Base-by-base conservation (phyloP, 1,139 yeast species). In the Magnusiomyces suaveolens region DNA sequence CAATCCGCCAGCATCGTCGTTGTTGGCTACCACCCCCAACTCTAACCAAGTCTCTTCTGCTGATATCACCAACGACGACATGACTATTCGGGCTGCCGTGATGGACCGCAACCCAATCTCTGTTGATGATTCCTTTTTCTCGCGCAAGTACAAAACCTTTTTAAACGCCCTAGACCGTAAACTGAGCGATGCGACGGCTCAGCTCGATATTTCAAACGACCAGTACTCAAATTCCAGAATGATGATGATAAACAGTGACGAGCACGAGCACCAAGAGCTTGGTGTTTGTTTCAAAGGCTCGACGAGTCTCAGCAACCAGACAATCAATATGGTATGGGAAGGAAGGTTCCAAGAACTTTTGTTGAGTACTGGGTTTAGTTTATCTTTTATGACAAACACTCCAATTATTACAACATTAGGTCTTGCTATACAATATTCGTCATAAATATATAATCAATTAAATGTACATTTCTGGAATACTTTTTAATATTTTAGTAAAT, bases 321-420 rank as follows among this genome's bases (percentile, higher is more conserved):
- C 80, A 57, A 63, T 87, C 8, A 82, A 81, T 57, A 54, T 89
- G 3, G 70, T 87, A 43, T 92, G 97, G 97, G 96, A 87, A 64
- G 97, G 97, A 0, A 77, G 87, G 59, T 80, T 80, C 63, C 82
- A 85, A 63, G 95, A 88, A 52, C 84, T 92, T 63, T 68, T 92
- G 53, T 75, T 90, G 3, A 82, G 89, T 53, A 79, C 92, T 0
- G 97, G 97, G 0, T 76, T 83, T 2, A 80, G 78, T 53, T 60
- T 83, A 10, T 67, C 71, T 54, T 64, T 67, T 44, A 64, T 62
- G 6, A 67, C 66, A 3, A 55, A 58, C 3, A 64, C 60, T 14
- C 72, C 75, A 2, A 64, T 62, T 29, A 57, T 69, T 3, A 60
- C 68, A 2, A 62, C 64, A 6, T 61, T 71, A 49, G 77, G 77